These are phyloP conservation scores for Cardamine occulta DNA, from an alignment of 345 rosid species.

Conservation along the genomic window DNA sequence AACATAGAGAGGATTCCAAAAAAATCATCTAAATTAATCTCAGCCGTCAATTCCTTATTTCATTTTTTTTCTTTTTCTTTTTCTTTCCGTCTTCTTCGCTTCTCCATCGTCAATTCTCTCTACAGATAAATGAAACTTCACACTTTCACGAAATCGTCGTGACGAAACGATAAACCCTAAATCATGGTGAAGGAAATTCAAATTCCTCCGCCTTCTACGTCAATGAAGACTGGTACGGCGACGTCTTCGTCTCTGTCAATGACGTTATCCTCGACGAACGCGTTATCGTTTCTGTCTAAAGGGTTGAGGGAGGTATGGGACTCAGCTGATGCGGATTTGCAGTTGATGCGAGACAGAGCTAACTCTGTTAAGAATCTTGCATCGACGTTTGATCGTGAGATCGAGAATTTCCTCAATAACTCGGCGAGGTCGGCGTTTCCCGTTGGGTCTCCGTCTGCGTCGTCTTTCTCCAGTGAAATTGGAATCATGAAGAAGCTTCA, in stretches of 20 bases:
- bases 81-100: neutral
- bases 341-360: conserved; percentile 80
- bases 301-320: conserved; percentile 94
- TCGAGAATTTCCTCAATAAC: conserved; percentile 73
- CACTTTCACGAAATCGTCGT: conserved; percentile 35
- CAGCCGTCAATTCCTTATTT: conserved; percentile 45
- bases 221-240: neutral
- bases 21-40: conserved; percentile 30
- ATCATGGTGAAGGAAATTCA: conserved; percentile 53
- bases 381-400: conserved; percentile 77
- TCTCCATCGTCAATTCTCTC: conserved; percentile 23
- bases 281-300: conserved; percentile 78
- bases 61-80: neutral
- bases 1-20: conserved; percentile 7
- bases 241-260: conserved; percentile 44
- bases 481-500: conserved; percentile 84
- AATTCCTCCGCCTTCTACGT: conserved; percentile 47
- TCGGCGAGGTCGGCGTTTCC: conserved; percentile 70
- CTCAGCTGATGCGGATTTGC: conserved; percentile 94
- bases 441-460: conserved; percentile 51
- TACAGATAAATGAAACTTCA: conserved; percentile 9
- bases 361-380: conserved; percentile 87
- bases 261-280: conserved; percentile 55
- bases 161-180: conserved; percentile 38
- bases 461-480: conserved; percentile 56